A percentile compares a stretch with the other conserved stretches of the same genome.
phyloP scores from a whole-genome alignment of 495 filamentous ascomycete genomes.

The Pseudevernia furfuracea region DNA sequence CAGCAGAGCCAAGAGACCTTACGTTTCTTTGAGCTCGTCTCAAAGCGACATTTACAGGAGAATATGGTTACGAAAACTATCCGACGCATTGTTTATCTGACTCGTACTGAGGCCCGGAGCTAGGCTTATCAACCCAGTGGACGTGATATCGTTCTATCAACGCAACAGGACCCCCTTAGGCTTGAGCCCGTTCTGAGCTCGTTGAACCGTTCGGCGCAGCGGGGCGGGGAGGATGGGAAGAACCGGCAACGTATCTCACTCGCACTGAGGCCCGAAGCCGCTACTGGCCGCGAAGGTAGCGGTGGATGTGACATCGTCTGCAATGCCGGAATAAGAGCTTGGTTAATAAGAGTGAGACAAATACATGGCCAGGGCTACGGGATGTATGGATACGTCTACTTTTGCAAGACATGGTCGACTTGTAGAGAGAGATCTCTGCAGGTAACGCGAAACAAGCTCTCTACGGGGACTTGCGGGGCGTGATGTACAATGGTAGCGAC shows the following conservation, averaged over 20 bases:
- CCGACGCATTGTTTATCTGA: conserved; percentile 1
- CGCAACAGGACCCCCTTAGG: background rate
- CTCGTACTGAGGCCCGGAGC: conserved; percentile 1
- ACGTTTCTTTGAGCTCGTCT: background rate
- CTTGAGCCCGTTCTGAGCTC: background rate
- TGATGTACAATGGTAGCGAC: background rate
- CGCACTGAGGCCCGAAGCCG: background rate
- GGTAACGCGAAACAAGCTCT: conserved; percentile 1
- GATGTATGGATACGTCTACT: background rate
- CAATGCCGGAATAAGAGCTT: background rate
- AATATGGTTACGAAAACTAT: background rate
- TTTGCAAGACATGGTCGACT: background rate
- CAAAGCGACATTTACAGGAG: background rate
- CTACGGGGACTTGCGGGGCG: conserved; percentile 1
- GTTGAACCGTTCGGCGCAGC: background rate
- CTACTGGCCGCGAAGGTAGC: background rate
- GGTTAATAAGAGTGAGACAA: background rate
- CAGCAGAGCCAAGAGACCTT: conserved; percentile 1
- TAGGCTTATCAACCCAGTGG: background rate
- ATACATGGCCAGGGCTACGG: background rate
- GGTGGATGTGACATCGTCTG: background rate
- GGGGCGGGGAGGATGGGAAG: background rate
- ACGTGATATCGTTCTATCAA: conserved; percentile 1
- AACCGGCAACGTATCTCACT: background rate
- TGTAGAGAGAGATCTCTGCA: conserved; percentile 3